Conservation (phyloP, 306 rosid genomes). For the Cicer bijugum region DNA sequence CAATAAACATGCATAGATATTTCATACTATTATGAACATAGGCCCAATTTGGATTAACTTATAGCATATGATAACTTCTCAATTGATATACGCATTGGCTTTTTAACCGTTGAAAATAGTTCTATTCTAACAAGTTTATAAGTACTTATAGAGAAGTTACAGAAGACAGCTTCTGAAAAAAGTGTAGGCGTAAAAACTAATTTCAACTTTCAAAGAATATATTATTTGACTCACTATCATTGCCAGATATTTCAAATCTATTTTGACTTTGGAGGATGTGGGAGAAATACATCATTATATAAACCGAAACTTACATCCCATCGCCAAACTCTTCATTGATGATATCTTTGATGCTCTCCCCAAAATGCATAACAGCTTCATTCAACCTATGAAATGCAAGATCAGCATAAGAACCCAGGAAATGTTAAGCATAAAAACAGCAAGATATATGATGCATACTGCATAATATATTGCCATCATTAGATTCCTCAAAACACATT, state of each 20-base stretch:
- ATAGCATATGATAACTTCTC: too few relatives aligned
- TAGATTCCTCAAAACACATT: constrained; percentile 6
- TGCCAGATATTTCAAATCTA: background rate
- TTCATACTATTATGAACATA: too few relatives aligned
- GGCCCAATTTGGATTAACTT: too few relatives aligned
- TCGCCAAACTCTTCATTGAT: constrained; percentile 97
- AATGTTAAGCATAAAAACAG: background rate
- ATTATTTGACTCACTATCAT: too few relatives aligned
- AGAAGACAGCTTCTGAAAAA: too few relatives aligned
- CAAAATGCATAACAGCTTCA: constrained; percentile 95
- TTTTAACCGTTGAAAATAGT: too few relatives aligned
- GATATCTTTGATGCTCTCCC: constrained; percentile 96
- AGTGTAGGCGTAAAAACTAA: too few relatives aligned
- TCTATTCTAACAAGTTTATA: too few relatives aligned
- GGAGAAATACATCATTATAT: constrained; percentile 18
- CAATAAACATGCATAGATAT: too few relatives aligned
- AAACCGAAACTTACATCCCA: constrained; percentile 79
- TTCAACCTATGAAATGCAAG: constrained; percentile 66
- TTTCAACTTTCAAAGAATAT: too few relatives aligned
- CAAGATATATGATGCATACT: constrained; percentile 6
- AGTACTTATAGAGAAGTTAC: too few relatives aligned
- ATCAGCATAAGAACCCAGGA: constrained; percentile 32
- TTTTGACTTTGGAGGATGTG: background rate
- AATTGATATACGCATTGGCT: too few relatives aligned
- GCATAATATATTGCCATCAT: constrained; percentile 14